Evolutionary conservation across 2,329 filamentous ascomycete genomes (phyloP).

Genomic region (Grosmannia penicillata): DNA sequence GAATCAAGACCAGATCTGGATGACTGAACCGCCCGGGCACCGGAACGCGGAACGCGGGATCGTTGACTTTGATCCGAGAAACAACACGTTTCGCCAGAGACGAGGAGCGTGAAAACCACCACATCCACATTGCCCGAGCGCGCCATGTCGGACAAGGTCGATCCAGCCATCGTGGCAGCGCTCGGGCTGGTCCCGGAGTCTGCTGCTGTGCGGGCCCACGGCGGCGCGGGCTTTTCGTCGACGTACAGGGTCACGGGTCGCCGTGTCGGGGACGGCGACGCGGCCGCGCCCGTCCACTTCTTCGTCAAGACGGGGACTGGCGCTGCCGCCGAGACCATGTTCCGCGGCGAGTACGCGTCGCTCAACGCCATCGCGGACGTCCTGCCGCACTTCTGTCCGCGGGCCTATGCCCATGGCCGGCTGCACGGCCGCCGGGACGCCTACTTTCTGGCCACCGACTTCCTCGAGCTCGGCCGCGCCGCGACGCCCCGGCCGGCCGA

Average conservation of each 20-base stretch:
- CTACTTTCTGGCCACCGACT: slow-evolving; percentile 60
- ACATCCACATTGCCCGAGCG: too few species aligned
- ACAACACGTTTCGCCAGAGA: too few species aligned
- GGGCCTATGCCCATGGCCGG: slow-evolving; percentile 57
- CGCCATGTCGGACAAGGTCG: slow-evolving; percentile 28
- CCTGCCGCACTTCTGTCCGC: slow-evolving; percentile 63
- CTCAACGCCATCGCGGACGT: slow-evolving; percentile 64
- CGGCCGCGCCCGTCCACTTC: slow-evolving; percentile 21
- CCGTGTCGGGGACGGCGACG: slow-evolving; percentile 6
- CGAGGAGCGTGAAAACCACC: too few species aligned
- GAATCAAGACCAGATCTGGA: too few species aligned
- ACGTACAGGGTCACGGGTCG: slow-evolving; percentile 30
- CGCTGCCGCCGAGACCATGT: slow-evolving; percentile 49
- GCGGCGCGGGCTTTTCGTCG: slow-evolving; percentile 53
- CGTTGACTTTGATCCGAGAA: too few species aligned
- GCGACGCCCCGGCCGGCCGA: slow-evolving; percentile 17
- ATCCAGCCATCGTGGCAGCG: slow-evolving; percentile 46
- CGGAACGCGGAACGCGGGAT: too few species aligned
- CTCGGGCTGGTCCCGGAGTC: slow-evolving; percentile 40
- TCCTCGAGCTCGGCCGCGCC: slow-evolving; percentile 47
- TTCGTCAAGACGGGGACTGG: slow-evolving; percentile 62
- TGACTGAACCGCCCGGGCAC: too few species aligned
- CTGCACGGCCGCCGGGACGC: slow-evolving; percentile 33
- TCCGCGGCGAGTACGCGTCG: slow-evolving; percentile 66
- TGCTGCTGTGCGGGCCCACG: slow-evolving; percentile 43